These are phyloP conservation scores for Acephala macrosclerotiorum DNA, from an alignment of 2,329 filamentous ascomycete species.

Conservation along the genomic window DNA sequence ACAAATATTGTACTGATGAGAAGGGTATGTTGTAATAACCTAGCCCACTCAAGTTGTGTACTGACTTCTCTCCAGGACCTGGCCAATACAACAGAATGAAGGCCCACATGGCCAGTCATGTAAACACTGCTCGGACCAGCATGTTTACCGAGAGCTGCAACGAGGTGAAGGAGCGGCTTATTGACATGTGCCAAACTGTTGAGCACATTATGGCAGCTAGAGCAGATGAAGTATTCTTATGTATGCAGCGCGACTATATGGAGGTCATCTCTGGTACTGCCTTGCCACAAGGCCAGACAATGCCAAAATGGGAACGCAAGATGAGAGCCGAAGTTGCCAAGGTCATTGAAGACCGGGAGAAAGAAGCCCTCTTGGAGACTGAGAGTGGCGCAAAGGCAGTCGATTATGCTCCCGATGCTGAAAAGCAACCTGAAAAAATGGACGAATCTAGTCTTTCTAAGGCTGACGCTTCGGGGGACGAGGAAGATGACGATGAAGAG, in stretches of 20 bases:
- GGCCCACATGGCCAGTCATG: constrained; percentile 52
- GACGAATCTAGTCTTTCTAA: not conserved
- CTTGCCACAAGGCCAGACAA: constrained; percentile 32
- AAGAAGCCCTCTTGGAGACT: not conserved
- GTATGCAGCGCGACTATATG: constrained; percentile 45
- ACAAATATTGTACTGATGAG: constrained; percentile 53
- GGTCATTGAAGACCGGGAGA: constrained; percentile 21
- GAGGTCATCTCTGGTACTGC: constrained; percentile 40
- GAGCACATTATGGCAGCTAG: constrained; percentile 39
- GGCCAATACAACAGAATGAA: constrained; percentile 62
- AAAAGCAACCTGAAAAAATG: not conserved
- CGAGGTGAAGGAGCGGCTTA: constrained; percentile 50
- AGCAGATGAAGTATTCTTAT: constrained; percentile 42
- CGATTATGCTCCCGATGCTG: not conserved
- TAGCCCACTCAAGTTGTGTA: not conserved
- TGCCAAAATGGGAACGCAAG: constrained; percentile 42
- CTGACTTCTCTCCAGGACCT: constrained; percentile 37
- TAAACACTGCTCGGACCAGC: constrained; percentile 47
- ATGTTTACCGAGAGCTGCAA: constrained; percentile 59
- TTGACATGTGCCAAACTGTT: constrained; percentile 44
- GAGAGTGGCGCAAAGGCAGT: not conserved
- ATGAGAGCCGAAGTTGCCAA: constrained; percentile 37
- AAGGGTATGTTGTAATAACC: constrained; percentile 42
- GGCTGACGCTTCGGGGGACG: not conserved
- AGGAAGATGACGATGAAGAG: not conserved